Evolutionary conservation across 2,329 filamentous ascomycete genomes (phyloP).

Genomic region (Ophiosphaerella korrae): DNA sequence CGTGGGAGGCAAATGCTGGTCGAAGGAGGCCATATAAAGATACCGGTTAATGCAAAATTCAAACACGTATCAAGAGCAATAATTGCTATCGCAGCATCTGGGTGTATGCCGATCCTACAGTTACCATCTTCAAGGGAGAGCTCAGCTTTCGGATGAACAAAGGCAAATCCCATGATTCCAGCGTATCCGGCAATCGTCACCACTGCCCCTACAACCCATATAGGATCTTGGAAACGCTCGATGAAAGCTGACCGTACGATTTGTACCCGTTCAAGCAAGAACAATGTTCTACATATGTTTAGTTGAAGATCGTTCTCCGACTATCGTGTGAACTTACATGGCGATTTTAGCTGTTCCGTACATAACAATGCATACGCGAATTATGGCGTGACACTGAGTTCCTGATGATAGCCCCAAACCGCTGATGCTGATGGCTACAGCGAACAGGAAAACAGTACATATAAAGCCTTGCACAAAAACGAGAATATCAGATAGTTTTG

Average conservation of each 20-base stretch:
- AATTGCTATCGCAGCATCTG: slow-evolving; percentile 33
- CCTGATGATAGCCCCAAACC: slow-evolving; percentile 34
- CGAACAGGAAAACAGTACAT: slow-evolving; percentile 30
- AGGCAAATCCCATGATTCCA: slow-evolving; percentile 25
- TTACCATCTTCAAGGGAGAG: slow-evolving; percentile 31
- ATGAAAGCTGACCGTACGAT: slow-evolving; percentile 38
- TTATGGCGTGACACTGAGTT: slow-evolving; percentile 36
- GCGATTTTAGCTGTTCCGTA: slow-evolving; percentile 41
- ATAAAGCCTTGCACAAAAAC: slow-evolving; percentile 25
- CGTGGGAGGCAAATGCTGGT: slow-evolving; percentile 17
- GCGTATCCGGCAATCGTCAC: slow-evolving; percentile 26
- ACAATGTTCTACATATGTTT: slow-evolving; percentile 34
- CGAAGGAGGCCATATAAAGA: slow-evolving; percentile 44
- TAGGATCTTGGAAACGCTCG: slow-evolving; percentile 32
- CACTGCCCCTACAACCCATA: slow-evolving; percentile 37
- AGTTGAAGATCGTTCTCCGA: background rate
- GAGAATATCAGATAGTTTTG: slow-evolving; percentile 19
- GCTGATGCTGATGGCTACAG: slow-evolving; percentile 29
- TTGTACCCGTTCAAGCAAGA: slow-evolving; percentile 47
- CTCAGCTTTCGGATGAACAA: slow-evolving; percentile 29
- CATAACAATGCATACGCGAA: slow-evolving; percentile 44
- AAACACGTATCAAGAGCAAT: slow-evolving; percentile 42
- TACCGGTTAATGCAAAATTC: slow-evolving; percentile 39
- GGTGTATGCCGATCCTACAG: slow-evolving; percentile 45
- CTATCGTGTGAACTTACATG: slow-evolving; percentile 16